Evolutionary conservation across 352 stramenopile species (phyloP).

Genomic region (Peronosclerospora sorghi): DNA sequence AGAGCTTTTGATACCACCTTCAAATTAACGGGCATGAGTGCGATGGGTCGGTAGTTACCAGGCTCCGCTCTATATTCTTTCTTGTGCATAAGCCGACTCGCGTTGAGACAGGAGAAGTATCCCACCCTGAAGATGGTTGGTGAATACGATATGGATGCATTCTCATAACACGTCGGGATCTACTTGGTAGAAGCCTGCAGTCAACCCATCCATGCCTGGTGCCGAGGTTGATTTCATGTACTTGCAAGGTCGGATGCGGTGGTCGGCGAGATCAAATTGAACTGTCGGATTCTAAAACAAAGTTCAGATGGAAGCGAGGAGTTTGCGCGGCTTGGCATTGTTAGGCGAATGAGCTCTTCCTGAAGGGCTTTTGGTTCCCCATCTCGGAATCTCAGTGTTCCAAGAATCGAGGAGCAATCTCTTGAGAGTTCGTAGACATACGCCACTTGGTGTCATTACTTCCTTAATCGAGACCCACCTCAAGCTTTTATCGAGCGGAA

Average conservation of each 20-base stretch:
- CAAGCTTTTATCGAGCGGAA: background rate
- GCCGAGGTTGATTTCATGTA: background rate
- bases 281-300: too few relatives aligned
- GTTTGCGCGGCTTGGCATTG: background rate
- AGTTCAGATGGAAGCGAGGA: background rate
- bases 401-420: too few relatives aligned
- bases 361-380: background rate
- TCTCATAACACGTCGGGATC: background rate
- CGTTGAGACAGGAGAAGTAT: background rate
- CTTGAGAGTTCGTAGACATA: background rate
- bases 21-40: conserved; percentile 2
- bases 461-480: background rate
- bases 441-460: background rate
- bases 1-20: background rate
- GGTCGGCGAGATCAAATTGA: background rate
- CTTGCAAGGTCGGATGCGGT: background rate
- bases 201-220: background rate
- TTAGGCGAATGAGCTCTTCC: background rate
- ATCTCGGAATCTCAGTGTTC: background rate
- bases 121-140: background rate
- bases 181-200: background rate
- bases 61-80: conserved; percentile 1
- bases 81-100: conserved; percentile 3
- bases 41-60: conserved; percentile 3
- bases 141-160: background rate